Base-by-base conservation (phyloP, 139 green algal genomes). In the Dunaliella primolecta region DNA sequence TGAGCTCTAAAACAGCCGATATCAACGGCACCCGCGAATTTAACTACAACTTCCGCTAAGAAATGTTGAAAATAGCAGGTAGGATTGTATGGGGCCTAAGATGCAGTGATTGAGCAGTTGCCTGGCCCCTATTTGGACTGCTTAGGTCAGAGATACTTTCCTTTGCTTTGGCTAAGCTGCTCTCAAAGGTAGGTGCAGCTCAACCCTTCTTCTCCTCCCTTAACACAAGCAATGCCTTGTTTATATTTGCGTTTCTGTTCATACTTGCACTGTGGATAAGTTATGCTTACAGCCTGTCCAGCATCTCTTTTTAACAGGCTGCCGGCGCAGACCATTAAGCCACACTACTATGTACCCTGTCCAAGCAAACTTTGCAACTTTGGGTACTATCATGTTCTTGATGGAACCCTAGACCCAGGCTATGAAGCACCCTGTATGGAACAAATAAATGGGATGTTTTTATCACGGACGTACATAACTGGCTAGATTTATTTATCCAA, bases 1-100 rank as follows among this genome's bases (percentile, higher is more conserved):
- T 93, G 23, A 78, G 56, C 29, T 31, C 93, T 3, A 90, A 88
- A 24, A 90, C 86, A 1, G 84, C 90, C 3, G 86, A 92, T 56
- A 31, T 91, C 31, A 33, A 33, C 2, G 81, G 81, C 55, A 56
- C 38, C 30, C 36, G 75, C 3, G 80, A 84, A 33, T 75, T 83
- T 3, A 83, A 83, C 37, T 83, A 75, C 37, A 75, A n/a, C 37
- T 83, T 83, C 78, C 37, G 78, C 2, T 83, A 30, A 71, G 1
- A 15, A 3, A 3, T 46, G 75, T 21, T n/a, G 3, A 77, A 21
- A 21, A 7, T 32, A 64, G 46, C 7, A 64, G 46, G 46, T 64
- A 64, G 7, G 46, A 64, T 64, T 64, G 7, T 64, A 64, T 64
- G 15, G 15, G 7, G 15, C 46, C 7, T 64, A 7, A 25, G 15